These are phyloP conservation scores for Rhizopogon parksii DNA, from an alignment of 1,284 basidiomycete genomes.

Conservation along the genomic window DNA sequence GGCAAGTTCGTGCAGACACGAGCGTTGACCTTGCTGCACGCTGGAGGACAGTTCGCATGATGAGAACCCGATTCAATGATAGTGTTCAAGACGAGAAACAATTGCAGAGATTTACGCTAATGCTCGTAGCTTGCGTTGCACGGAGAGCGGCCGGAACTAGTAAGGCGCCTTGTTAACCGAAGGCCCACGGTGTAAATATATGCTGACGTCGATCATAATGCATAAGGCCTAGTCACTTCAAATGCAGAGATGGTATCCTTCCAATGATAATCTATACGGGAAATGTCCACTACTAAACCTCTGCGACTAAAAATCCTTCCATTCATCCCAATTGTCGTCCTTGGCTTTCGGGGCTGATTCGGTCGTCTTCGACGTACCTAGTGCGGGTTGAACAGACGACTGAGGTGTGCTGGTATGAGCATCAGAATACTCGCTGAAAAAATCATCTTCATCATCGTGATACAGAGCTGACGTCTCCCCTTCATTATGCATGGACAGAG, in stretches of 20 bases:
- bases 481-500: constrained; percentile 40
- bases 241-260: not conserved
- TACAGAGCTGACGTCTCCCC: constrained; percentile 53
- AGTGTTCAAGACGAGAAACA: not conserved
- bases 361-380: constrained; percentile 18
- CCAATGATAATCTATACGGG: not conserved
- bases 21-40: not conserved
- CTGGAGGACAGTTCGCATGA: constrained; percentile 5
- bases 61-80: not conserved
- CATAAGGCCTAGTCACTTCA: not conserved
- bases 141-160: not conserved
- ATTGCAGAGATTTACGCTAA: not conserved
- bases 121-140: not conserved
- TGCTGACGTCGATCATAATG: no score
- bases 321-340: constrained; percentile 63
- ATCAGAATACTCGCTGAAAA: constrained; percentile 48
- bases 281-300: not conserved
- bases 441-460: constrained; percentile 42
- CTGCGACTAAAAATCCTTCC: constrained; percentile 62
- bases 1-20: constrained; percentile 7
- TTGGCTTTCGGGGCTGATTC: constrained; percentile 27
- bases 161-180: not conserved
- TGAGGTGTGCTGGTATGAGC: constrained; percentile 18
- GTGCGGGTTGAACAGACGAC: constrained; percentile 17
- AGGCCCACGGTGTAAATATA: not conserved